Evolutionary conservation across 352 stramenopile species (phyloP).

Genomic region (Phytophthora niederhauseri): DNA sequence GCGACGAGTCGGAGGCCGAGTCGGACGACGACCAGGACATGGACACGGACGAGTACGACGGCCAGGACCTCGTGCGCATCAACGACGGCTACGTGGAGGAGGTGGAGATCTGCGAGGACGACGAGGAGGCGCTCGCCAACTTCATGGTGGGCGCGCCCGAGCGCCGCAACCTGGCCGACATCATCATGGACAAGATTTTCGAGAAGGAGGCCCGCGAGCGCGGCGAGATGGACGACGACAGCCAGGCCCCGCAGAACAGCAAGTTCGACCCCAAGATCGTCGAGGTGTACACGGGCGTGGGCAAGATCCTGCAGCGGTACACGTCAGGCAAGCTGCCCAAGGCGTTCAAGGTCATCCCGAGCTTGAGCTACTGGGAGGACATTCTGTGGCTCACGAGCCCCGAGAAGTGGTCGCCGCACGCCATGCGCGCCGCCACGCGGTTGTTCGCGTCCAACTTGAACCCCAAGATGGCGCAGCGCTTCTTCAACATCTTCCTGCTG

Average conservation of each 20-base stretch:
- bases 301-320: conserved; percentile 97
- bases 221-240: conserved; percentile 75
- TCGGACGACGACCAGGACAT: conserved; percentile 82
- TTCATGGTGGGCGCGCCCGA: conserved; percentile 88
- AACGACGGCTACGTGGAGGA: conserved; percentile 93
- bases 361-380: conserved; percentile 98
- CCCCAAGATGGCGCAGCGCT: conserved; percentile 99
- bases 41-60: conserved; percentile 89
- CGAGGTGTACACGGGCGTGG: conserved; percentile 98
- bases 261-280: conserved; percentile 96
- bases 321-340: conserved; percentile 99
- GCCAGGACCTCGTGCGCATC: conserved; percentile 88
- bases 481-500: conserved; percentile 99
- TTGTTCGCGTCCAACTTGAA: conserved; percentile 99
- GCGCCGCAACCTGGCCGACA: conserved; percentile 96
- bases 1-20: conserved; percentile 62
- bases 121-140: conserved; percentile 87
- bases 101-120: conserved; percentile 87
- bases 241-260: conserved; percentile 48
- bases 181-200: conserved; percentile 99
- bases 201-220: conserved; percentile 94
- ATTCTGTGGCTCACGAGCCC: conserved; percentile 98
- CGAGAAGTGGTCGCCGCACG: conserved; percentile 98
- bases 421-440: conserved; percentile 96
- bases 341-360: conserved; percentile 99